Evolutionary conservation across 2,329 filamentous ascomycete species (phyloP).

Genomic region (Alternaria arbusti): DNA sequence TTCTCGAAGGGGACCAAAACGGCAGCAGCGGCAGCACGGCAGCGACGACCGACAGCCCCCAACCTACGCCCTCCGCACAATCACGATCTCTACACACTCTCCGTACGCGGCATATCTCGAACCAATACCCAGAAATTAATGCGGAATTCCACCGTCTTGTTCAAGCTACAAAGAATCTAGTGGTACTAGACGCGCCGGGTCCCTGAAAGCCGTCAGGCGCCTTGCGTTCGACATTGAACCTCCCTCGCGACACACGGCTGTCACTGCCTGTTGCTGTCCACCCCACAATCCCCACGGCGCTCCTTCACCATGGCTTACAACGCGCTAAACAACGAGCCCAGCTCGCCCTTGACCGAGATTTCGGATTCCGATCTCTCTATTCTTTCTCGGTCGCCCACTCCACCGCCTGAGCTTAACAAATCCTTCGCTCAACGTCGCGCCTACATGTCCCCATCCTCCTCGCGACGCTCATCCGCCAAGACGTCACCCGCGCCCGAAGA

Average conservation of each 20-base stretch:
- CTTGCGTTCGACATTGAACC: conserved; percentile 13
- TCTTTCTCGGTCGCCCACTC: conserved; percentile 42
- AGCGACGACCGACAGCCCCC: conserved; percentile 23
- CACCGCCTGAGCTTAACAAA: conserved; percentile 37
- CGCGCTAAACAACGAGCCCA: conserved; percentile 29
- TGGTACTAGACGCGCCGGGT: conserved; percentile 12
- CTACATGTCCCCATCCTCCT: conserved; percentile 52
- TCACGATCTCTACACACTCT: not conserved
- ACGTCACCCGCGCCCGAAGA: conserved; percentile 55
- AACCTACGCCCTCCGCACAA: conserved; percentile 7
- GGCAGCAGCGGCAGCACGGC: conserved; percentile 30
- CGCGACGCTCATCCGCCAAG: conserved; percentile 54
- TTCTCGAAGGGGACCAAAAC: conserved; percentile 18
- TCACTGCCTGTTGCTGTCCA: conserved; percentile 19
- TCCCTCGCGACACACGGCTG: conserved; percentile 15
- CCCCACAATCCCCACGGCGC: conserved; percentile 5
- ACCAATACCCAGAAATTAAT: not conserved
- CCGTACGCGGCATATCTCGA: conserved; percentile 1
- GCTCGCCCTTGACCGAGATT: conserved; percentile 51
- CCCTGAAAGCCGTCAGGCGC: conserved; percentile 12
- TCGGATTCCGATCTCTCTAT: conserved; percentile 42
- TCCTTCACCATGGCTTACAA: conserved; percentile 37
- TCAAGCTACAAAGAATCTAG: not conserved
- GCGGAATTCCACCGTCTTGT: not conserved
- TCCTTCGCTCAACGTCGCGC: conserved; percentile 35